Evolutionary conservation across 257 asterid genomes (phyloP).

Genomic region (Marsdenia floribunda): DNA sequence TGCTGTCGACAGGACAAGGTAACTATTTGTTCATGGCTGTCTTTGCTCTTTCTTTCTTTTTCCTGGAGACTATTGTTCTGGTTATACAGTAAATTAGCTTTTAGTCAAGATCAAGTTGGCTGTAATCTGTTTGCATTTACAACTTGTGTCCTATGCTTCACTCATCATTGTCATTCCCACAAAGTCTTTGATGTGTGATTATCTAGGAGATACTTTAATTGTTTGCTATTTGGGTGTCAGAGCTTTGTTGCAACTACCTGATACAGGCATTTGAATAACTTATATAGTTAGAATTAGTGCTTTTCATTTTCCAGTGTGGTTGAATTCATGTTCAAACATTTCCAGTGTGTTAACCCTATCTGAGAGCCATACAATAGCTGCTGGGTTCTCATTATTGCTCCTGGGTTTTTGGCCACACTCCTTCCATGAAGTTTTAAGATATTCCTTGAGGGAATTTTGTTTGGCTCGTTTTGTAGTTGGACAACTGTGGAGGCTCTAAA

Average conservation of each 20-base stretch:
- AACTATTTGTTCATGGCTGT: conserved; percentile 5
- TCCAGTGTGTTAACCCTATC: not conserved
- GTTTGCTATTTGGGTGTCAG: not conserved
- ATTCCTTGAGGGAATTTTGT: not conserved
- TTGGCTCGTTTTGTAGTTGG: not conserved
- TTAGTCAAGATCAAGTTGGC: not conserved
- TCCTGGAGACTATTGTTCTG: not conserved
- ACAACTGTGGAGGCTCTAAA: not conserved
- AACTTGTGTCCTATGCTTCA: not conserved
- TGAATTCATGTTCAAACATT: not conserved
- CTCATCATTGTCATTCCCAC: not conserved
- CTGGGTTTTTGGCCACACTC: not conserved
- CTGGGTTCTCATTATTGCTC: not conserved
- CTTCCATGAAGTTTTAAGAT: not conserved
- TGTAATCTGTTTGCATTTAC: not conserved
- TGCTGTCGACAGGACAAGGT: conserved; percentile 98
- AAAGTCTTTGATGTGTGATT: not conserved
- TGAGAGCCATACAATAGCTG: not conserved
- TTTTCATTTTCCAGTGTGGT: not conserved
- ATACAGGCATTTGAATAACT: not conserved
- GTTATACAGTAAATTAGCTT: not conserved
- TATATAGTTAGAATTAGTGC: not conserved
- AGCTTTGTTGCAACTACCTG: not conserved
- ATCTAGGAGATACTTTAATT: not conserved
- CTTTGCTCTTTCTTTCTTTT: not conserved